Evolutionary conservation across 2,329 filamentous ascomycete species (phyloP).

Genomic region (Aquanectria penicillioides): DNA sequence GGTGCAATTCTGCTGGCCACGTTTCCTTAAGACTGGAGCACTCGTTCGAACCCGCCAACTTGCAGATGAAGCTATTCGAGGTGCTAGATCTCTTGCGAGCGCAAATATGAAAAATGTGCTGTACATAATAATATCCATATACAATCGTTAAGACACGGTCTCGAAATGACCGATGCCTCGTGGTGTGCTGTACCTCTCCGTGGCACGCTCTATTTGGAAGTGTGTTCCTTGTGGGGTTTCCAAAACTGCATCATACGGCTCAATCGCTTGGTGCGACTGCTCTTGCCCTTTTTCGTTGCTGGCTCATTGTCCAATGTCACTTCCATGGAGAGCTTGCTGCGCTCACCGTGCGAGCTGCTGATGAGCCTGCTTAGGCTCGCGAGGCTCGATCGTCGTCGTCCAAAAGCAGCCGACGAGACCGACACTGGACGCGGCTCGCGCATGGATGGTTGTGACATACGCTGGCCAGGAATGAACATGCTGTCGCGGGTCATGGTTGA

Average conservation of each 20-base stretch:
- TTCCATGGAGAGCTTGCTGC: constrained; percentile 79
- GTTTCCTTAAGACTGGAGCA: constrained; percentile 8
- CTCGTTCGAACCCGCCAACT: constrained; percentile 7
- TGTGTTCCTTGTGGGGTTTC: constrained; percentile 66
- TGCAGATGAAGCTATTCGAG: constrained; percentile 18
- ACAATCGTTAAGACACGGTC: constrained; percentile 45
- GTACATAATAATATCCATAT: constrained; percentile 52
- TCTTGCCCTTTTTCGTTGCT: constrained; percentile 63
- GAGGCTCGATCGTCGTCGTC: constrained; percentile 78
- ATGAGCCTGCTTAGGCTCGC: constrained; percentile 81
- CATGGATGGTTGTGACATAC: constrained; percentile 59
- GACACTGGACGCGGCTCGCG: constrained; percentile 70
- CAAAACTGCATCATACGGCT: constrained; percentile 84
- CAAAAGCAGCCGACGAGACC: constrained; percentile 69
- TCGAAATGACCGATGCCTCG: constrained; percentile 28
- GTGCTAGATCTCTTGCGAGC: constrained; percentile 16
- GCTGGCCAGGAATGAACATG: constrained; percentile 55
- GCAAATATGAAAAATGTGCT: constrained; percentile 41
- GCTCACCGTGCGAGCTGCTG: constrained; percentile 77
- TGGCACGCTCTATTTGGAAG: constrained; percentile 35
- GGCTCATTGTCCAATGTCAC: constrained; percentile 65
- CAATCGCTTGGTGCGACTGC: constrained; percentile 74
- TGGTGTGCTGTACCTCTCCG: constrained; percentile 15
- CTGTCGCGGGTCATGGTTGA: constrained; percentile 81
- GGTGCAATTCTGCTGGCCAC: constrained; percentile 23